Evolutionary conservation across 306 rosid species (phyloP), one percentile per base, ranked within the genome.

Genomic region (Corylus americana): DNA sequence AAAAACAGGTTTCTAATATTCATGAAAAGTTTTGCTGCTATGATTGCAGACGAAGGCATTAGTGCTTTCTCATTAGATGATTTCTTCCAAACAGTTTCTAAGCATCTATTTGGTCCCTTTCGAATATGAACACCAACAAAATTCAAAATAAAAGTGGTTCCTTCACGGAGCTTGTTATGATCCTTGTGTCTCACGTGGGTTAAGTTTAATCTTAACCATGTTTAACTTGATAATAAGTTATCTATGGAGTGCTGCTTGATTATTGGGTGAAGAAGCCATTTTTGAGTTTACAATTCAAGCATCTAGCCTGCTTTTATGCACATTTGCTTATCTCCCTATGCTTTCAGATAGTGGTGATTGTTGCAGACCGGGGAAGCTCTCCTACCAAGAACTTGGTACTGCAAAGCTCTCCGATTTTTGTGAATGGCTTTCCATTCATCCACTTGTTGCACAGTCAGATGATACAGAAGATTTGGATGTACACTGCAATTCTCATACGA

Each of bases 401-500:
- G 95, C 97, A 83, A 94, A 94, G 86, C 91, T 94, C 71, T 87
- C 97, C 42, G 95, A 97, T 50, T 91, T 94, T 88, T 74, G 88
- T 44, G 97, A 92, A 84, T 94, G 98, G 98, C 86, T 94, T 70
- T 90, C 94, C 61, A 85, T 92, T 82, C 98, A 94, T 87, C 91
- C 97, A 78, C 84, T 94, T 74, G 58, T 84, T 80, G 89, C 82
- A 12, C 92, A 88, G 77, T 78, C 88, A 66, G 92, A 91, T 76
- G 87, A 73, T 81, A 83, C 55, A 45, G 49, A 55, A 75, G 87
- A 83, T 70, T 79, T 83, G 72, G 89, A 88, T 72, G 62, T 71
- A 17, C 79, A 66, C 76, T 81, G 74, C 9, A 80, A 70, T 76
- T 86, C 95, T 80, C 89, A 86, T 22, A 94, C 91, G 86, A 94